A percentile compares a stretch with the other conserved stretches of the same genome.
Evolutionary conservation across 768 basidiomycete genomes (phyloP).

Genomic region (Mycena epipterygia): DNA sequence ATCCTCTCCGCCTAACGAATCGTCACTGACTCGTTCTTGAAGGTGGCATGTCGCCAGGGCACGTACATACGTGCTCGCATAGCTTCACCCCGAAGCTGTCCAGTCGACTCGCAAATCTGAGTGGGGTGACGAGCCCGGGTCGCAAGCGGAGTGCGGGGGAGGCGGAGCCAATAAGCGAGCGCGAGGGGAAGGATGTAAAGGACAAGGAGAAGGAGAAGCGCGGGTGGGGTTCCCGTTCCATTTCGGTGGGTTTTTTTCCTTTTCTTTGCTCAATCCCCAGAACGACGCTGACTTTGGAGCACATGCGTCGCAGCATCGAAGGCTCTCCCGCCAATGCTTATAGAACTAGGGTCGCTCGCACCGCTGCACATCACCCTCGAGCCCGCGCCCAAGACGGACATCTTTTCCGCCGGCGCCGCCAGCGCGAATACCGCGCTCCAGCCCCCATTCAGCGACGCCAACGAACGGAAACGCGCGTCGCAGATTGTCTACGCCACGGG

Average conservation of each 20-base stretch:
- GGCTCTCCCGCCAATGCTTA: too few relatives aligned
- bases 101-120: slow-evolving; percentile 77
- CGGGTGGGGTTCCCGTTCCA: slow-evolving; percentile 20
- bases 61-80: slow-evolving; percentile 75
- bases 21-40: slow-evolving; percentile 28
- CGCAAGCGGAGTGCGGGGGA: slow-evolving; percentile 64
- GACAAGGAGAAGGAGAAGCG: slow-evolving; percentile 30
- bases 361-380: slow-evolving; percentile 34
- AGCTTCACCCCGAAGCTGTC: slow-evolving; percentile 80
- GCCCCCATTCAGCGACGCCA: too few relatives aligned
- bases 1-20: too few relatives aligned
- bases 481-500: slow-evolving; percentile 84
- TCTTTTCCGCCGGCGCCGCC: slow-evolving; percentile 51
- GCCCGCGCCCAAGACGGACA: slow-evolving; percentile 18
- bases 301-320: slow-evolving; percentile 7
- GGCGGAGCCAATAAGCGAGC: slow-evolving; percentile 49
- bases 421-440: too few relatives aligned
- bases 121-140: slow-evolving; percentile 67
- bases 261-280: neutral
- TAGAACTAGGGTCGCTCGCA: neutral
- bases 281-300: neutral
- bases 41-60: slow-evolving; percentile 34
- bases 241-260: slow-evolving; percentile 12
- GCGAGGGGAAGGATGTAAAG: slow-evolving; percentile 22
- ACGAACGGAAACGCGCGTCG: slow-evolving; percentile 69